Base-by-base conservation (phyloP, 495 filamentous ascomycete species). In the Hyaloscypha finlandica region DNA sequence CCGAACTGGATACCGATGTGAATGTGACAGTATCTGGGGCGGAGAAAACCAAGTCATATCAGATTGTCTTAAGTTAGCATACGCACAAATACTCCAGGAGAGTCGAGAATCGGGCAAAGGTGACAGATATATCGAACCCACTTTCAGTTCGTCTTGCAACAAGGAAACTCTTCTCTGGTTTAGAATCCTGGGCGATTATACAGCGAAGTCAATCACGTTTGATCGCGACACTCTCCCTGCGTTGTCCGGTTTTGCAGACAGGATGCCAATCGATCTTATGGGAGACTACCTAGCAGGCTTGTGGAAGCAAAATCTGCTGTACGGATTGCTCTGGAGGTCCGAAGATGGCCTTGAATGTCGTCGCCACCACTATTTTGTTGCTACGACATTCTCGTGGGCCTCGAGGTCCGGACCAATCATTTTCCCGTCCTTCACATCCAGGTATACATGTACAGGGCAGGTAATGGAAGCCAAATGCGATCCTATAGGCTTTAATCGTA, bases 61-160 rank as follows among this genome's bases (percentile, higher is more conserved):
- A 19, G 48, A 53, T 53, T 19, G 16, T n/a, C 48, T 53, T 16
- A 19, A 53, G 48, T 19, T n/a, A 53, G 16, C 48, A n/a, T n/a
- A 53, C 19, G 48, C 48, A 37, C 35, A 37, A 11, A 37, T 37
- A 5, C 35, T 37, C 4, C 4, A 20, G 22, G 54, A 57, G 22
- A 30, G 54, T 57, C 54, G 22, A 2, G 30, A 20, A 22, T 30
- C 30, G 22, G 54, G 19, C 22, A 22, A 57, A 3, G 54, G 19
- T 57, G 54, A 54, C 54, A 57, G 54, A 57, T 57, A 57, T 22
- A 22, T 57, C 31, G 54, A 22, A 57, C 54, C 51, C 19, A 54
- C 51, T 6, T 19, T 54, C 16, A 54, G 5, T 54, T n/a, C 51
- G 6, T 19, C 51, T 54, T 54, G 51, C 55, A 32, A 25, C 55